These are phyloP conservation scores for Wickerhamiella allomyrinae DNA, from an alignment of 805 yeast species.

Conservation along the genomic window DNA sequence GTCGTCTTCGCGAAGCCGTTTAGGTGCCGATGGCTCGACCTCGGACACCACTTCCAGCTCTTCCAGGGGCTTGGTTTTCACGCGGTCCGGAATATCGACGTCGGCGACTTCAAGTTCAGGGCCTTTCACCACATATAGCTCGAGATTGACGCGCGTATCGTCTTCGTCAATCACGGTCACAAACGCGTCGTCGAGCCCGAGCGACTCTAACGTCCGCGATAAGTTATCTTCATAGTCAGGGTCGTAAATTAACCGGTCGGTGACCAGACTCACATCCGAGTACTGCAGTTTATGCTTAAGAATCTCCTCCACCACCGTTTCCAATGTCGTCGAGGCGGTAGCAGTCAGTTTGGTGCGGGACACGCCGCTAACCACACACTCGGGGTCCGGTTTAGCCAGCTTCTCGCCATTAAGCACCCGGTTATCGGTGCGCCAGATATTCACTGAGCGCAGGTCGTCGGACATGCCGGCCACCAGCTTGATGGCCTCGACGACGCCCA, in stretches of 20 bases:
- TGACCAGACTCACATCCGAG: conserved; percentile 39
- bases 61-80: background rate
- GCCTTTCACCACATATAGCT: conserved; percentile 19
- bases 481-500: conserved; percentile 62
- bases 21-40: background rate
- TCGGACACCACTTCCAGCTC: background rate
- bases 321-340: conserved; percentile 27
- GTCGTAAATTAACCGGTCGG: conserved; percentile 63
- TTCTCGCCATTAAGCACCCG: conserved; percentile 52
- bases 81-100: conserved; percentile 14
- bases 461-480: conserved; percentile 29
- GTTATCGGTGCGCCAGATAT: conserved; percentile 40
- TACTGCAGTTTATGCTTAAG: conserved; percentile 40
- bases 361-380: conserved; percentile 43
- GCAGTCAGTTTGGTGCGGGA: conserved; percentile 21
- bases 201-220: conserved; percentile 32
- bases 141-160: conserved; percentile 47
- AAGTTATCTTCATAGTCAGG: conserved; percentile 75
- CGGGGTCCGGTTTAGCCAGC: conserved; percentile 46
- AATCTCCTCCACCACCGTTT: conserved; percentile 34
- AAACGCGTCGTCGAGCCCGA: conserved; percentile 53
- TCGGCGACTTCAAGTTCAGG: conserved; percentile 16
- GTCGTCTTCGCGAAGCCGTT: background rate
- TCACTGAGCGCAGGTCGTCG: conserved; percentile 30
- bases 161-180: conserved; percentile 69